These are phyloP conservation scores for Tripterygium wilfordii DNA, from an alignment of 177 flowering plant genomes.

Conservation along the genomic window DNA sequence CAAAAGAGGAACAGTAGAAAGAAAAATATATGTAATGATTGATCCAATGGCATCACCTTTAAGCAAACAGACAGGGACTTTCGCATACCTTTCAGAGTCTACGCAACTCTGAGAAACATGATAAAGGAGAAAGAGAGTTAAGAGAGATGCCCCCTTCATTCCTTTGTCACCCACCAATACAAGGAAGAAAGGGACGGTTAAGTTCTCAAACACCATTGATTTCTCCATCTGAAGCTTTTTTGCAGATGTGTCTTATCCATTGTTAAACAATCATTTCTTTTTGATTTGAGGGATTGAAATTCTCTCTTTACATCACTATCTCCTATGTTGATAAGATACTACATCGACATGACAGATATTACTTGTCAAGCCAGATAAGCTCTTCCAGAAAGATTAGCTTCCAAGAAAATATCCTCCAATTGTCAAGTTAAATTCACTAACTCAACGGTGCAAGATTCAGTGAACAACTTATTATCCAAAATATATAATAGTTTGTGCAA, in stretches of 20 bases:
- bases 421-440: too few relatives aligned
- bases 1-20: too few relatives aligned
- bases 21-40: too few relatives aligned
- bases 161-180: constrained; percentile 15
- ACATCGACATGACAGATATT: constrained; percentile 12
- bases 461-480: too few relatives aligned
- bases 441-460: too few relatives aligned
- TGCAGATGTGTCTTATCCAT: constrained; percentile 11
- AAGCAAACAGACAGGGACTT: constrained; percentile 13
- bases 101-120: constrained; percentile 5
- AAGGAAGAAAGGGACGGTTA: constrained; percentile 2
- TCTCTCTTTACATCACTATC: constrained; percentile 18
- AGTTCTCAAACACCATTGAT: constrained; percentile 4
- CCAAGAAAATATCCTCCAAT: background rate
- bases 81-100: too few relatives aligned
- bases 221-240: constrained; percentile 1
- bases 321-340: constrained; percentile 20
- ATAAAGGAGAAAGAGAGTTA: constrained; percentile 4
- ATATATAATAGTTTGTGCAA: background rate
- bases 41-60: too few relatives aligned
- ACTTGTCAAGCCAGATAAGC: background rate
- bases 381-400: background rate
- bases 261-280: constrained; percentile 15
- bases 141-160: constrained; percentile 18
- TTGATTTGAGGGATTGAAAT: constrained; percentile 12